A percentile compares a stretch with the other conserved stretches of the same genome.
These are phyloP conservation scores for Cardamine chenopodiifolia DNA, from an alignment of 345 rosid species.

Conservation along the genomic window DNA sequence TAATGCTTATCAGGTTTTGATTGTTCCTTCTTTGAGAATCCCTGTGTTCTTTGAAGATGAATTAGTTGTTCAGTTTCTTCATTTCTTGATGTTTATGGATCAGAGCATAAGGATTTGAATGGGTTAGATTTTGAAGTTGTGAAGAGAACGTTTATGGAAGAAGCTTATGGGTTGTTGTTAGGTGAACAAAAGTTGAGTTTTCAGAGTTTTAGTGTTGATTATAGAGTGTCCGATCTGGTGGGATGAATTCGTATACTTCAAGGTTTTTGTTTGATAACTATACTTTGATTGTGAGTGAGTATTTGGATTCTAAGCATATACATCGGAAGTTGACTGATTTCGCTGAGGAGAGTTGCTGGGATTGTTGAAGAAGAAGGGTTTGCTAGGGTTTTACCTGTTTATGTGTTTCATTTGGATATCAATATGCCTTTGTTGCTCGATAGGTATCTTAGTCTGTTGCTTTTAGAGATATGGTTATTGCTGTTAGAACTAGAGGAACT, in stretches of 20 bases:
- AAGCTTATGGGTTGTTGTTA: slow-evolving; percentile 72
- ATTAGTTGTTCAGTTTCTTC: slow-evolving; percentile 78
- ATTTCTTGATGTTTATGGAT: slow-evolving; percentile 72
- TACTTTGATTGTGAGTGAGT: slow-evolving; percentile 93
- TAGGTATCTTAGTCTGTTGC: slow-evolving; percentile 87
- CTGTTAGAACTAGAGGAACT: slow-evolving; percentile 80
- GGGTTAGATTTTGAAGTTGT: slow-evolving; percentile 80
- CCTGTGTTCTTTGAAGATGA: slow-evolving; percentile 84
- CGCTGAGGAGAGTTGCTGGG: slow-evolving; percentile 72
- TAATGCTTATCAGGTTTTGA: slow-evolving; percentile 91
- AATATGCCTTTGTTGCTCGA: slow-evolving; percentile 70
- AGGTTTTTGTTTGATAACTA: slow-evolving; percentile 97
- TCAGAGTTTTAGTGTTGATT: slow-evolving; percentile 60
- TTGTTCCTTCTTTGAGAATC: slow-evolving; percentile 86
- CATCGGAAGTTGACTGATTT: slow-evolving; percentile 82
- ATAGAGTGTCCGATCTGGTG: slow-evolving; percentile 80
- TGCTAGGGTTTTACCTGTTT: slow-evolving; percentile 83
- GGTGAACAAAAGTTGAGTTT: slow-evolving; percentile 76
- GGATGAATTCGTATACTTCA: slow-evolving; percentile 82
- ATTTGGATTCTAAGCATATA: slow-evolving; percentile 91
- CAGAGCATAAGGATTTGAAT: slow-evolving; percentile 53
- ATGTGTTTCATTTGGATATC: slow-evolving; percentile 87
- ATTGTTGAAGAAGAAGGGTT: slow-evolving; percentile 69
- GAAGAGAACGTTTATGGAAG: slow-evolving; percentile 69
- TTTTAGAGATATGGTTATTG: slow-evolving; percentile 89